phyloP scores from a whole-genome alignment of 768 basidiomycete genomes.

The Suillus alpinus region DNA sequence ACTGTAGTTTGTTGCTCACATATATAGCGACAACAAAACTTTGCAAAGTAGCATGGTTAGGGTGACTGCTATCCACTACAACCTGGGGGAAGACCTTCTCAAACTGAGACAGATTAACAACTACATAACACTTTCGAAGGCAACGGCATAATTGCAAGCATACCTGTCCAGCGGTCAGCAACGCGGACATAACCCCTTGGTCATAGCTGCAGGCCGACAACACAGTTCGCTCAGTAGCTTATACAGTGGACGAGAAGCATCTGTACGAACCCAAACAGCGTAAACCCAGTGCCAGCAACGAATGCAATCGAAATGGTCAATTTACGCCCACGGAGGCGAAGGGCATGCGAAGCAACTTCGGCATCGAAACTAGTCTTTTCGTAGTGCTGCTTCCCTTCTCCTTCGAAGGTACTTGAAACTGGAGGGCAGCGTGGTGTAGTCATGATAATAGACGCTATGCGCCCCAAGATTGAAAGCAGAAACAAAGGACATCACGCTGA shows the following conservation, averaged over 20 bases:
- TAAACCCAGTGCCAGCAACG: conserved; percentile 59
- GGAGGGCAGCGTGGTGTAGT: background rate
- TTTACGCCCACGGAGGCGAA: conserved; percentile 38
- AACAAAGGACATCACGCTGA: background rate
- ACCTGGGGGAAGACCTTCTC: conserved; percentile 58
- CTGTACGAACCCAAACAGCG: conserved; percentile 51
- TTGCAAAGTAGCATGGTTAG: conserved; percentile 51
- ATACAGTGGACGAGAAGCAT: background rate
- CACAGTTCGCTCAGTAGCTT: background rate
- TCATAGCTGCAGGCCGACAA: conserved; percentile 45
- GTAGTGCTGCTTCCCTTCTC: conserved; percentile 7
- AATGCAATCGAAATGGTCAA: conserved; percentile 52
- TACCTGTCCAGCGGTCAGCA: conserved; percentile 55
- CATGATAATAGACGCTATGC: background rate
- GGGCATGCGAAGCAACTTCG: conserved; percentile 32
- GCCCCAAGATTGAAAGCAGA: background rate
- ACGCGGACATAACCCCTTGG: conserved; percentile 69
- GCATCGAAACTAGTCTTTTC: conserved; percentile 30
- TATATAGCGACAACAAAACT: conserved; percentile 61
- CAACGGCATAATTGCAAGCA: background rate
- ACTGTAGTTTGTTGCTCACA: conserved; percentile 30
- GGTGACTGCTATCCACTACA: conserved; percentile 36
- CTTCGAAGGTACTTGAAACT: background rate
- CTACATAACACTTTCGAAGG: background rate
- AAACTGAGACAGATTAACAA: conserved; percentile 35